Evolutionary conservation across 2,329 filamentous ascomycete species (phyloP).

Genomic region (Triangularia verruculosa): DNA sequence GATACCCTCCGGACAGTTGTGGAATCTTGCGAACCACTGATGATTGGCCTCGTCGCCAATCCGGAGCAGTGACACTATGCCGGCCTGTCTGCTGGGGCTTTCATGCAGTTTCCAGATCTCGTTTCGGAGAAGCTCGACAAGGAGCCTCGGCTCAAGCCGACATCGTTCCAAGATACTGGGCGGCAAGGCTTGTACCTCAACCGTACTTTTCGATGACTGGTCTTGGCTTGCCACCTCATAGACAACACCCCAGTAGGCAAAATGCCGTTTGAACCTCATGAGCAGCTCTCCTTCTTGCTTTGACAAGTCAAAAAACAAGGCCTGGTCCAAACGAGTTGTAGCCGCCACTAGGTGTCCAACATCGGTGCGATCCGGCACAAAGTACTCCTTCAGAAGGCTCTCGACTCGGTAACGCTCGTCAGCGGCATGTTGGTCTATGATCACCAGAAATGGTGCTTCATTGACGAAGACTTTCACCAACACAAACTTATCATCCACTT

Average conservation of each 20-base stretch:
- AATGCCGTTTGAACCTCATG: slow-evolving; percentile 49
- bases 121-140: slow-evolving; percentile 70
- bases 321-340: slow-evolving; percentile 44
- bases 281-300: slow-evolving; percentile 60
- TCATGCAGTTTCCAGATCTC: slow-evolving; percentile 69
- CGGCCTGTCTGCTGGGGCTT: slow-evolving; percentile 27
- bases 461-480: slow-evolving; percentile 55
- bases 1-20: slow-evolving; percentile 70
- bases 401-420: slow-evolving; percentile 87
- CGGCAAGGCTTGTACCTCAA: slow-evolving; percentile 52
- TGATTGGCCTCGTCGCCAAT: slow-evolving; percentile 10
- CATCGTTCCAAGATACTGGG: slow-evolving; percentile 74
- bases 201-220: slow-evolving; percentile 7
- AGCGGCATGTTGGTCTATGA: slow-evolving; percentile 92
- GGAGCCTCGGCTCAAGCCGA: slow-evolving; percentile 64
- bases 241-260: slow-evolving; percentile 71
- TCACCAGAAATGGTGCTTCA: slow-evolving; percentile 51
- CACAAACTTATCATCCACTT: slow-evolving; percentile 90
- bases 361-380: slow-evolving; percentile 29
- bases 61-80: not conserved
- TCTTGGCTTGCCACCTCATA: slow-evolving; percentile 44
- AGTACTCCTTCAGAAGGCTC: slow-evolving; percentile 57
- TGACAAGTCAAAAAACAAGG: slow-evolving; percentile 64
- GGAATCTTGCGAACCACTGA: slow-evolving; percentile 61
- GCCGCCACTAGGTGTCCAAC: slow-evolving; percentile 18